Conservation (phyloP, 1,284 basidiomycete genomes). For the Porodaedalea pini region DNA sequence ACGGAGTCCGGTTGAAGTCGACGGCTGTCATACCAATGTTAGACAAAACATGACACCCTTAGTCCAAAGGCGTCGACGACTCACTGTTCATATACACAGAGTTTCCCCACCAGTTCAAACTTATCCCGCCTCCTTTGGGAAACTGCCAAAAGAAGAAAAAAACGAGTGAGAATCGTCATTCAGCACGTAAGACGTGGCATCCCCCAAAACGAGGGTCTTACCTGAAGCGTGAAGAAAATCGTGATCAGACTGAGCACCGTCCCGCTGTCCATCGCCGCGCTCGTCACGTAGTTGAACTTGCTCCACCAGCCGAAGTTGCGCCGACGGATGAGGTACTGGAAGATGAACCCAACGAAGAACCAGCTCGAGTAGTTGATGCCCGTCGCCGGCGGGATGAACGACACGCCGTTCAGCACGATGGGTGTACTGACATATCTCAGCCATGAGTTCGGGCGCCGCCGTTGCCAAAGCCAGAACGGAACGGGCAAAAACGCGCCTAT, state of each 20-base stretch:
- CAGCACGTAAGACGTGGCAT: not conserved
- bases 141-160: too few species aligned
- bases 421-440: conserved; percentile 80
- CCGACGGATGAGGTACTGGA: conserved; percentile 84
- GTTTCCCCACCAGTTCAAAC: conserved; percentile 22
- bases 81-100: conserved; percentile 17
- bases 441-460: conserved; percentile 72
- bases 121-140: conserved; percentile 20
- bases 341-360: conserved; percentile 85
- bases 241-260: conserved; percentile 65
- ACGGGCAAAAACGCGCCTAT: conserved; percentile 79
- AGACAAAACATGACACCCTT: too few species aligned
- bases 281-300: conserved; percentile 88
- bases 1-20: conserved; percentile 13
- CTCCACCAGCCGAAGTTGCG: conserved; percentile 92
- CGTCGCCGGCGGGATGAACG: conserved; percentile 81
- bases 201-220: conserved; percentile 25
- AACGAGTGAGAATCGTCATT: not conserved
- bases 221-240: conserved; percentile 80
- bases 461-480: conserved; percentile 82
- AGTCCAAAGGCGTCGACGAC: too few species aligned
- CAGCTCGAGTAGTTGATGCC: conserved; percentile 95
- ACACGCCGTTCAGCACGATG: conserved; percentile 78
- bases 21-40: too few species aligned
- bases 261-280: conserved; percentile 76